Percentiles rank a stretch among this genome's conserved stretches.
Conservation (phyloP, 106 monocot species). For the Agapanthus africanus region DNA sequence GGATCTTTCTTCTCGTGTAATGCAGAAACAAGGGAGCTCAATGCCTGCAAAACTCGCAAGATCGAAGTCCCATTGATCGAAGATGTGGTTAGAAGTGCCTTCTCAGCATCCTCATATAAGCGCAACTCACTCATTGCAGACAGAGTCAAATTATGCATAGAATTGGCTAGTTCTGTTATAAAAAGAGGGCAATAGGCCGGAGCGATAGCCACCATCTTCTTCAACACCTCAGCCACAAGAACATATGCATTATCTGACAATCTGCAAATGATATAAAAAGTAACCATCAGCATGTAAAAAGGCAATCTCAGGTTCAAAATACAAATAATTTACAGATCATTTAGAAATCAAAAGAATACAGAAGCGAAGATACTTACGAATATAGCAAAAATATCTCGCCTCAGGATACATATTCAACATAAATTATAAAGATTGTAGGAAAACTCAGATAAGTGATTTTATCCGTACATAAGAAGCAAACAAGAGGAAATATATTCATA, state of each 20-base stretch:
- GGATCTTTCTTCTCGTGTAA: slow-evolving; percentile 69
- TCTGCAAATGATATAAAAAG: slow-evolving; percentile 20
- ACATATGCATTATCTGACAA: slow-evolving; percentile 91
- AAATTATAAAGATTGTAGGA: neutral
- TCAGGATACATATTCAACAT: neutral
- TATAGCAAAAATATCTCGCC: neutral
- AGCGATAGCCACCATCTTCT: slow-evolving; percentile 75
- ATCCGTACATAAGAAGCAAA: neutral
- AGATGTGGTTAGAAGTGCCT: slow-evolving; percentile 69
- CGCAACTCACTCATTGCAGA: slow-evolving; percentile 75
- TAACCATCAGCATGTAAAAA: neutral
- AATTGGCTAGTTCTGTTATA: slow-evolving; percentile 75
- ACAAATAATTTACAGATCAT: neutral
- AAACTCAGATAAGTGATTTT: neutral
- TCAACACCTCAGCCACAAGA: slow-evolving; percentile 82
- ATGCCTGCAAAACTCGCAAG: slow-evolving; percentile 81
- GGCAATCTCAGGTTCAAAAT: neutral
- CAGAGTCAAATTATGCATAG: slow-evolving; percentile 55
- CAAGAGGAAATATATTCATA: slow-evolving; percentile 23
- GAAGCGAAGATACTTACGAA: neutral
- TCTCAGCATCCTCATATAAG: slow-evolving; percentile 68
- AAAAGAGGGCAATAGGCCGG: slow-evolving; percentile 77
- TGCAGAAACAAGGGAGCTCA: slow-evolving; percentile 69
- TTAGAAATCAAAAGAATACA: neutral
- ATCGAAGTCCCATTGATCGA: slow-evolving; percentile 77